Evolutionary conservation across 2,329 filamentous ascomycete genomes (phyloP), one percentile per base, ranked within the genome.

Genomic region (Trichophyton rubrum): DNA sequence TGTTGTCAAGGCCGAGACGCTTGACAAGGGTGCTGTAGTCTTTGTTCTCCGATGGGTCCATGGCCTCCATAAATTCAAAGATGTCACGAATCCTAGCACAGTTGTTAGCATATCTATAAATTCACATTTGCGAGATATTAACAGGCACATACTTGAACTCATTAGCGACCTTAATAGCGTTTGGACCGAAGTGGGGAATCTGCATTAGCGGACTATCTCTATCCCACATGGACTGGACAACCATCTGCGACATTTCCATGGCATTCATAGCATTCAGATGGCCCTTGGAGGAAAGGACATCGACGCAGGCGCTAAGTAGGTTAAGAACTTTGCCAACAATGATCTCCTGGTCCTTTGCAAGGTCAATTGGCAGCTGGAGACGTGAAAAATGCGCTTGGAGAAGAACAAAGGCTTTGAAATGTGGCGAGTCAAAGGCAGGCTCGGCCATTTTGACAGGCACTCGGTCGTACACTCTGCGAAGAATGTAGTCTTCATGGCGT

Each of bases 211-310:
- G 91, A 68, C 89, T 95, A 73, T 99, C 93, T 61, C 91, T 88
- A 75, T 99, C 92, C 93, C 93, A 99, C 89, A 97, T 96, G 57
- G 88, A 91, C 76, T 99, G 93, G 2, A 99, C 91, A 59, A 95
- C 89, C 93, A 99, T 99, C 72, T 99, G 93, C 11, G 89, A 95
- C 83, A 99, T 90, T 73, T 99, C 93, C 92, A 99, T 99, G 30
- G 93, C 93, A 68, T 87, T 91, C 86, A 96, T 95, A 62, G 93
- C 92, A 71, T 99, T 99, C 64, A 99, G 81, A 68, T 96, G 90
- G 13, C 92, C 93, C 68, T 99, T 91, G 0, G 91, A 96, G 8
- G 90, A 96, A 40, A 99, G 82, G 15, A 99, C 90, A 72, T 99
- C 93, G 22, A 97, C 93, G 68, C 87, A 89, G 22, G 93, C 92